These are phyloP conservation scores for Linum tenue DNA, from an alignment of 345 rosid genomes.

Conservation along the genomic window DNA sequence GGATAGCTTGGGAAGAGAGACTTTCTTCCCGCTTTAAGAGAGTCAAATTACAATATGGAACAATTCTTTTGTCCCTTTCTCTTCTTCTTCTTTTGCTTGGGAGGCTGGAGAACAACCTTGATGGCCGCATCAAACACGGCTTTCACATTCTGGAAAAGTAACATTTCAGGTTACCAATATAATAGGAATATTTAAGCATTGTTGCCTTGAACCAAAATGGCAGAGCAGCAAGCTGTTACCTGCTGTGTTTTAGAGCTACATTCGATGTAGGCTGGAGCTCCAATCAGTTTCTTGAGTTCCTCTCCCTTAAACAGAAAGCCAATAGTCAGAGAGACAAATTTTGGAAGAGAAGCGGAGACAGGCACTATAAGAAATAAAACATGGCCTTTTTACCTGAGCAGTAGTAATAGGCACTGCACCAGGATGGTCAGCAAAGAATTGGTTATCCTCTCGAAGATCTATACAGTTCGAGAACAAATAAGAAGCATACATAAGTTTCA, in stretches of 20 bases:
- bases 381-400: constrained; percentile 39
- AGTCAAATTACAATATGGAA: constrained; percentile 17
- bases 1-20: background rate
- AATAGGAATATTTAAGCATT: background rate
- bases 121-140: constrained; percentile 28
- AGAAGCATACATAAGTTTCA: background rate
- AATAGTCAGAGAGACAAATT: background rate
- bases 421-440: constrained; percentile 82
- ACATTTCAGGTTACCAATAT: background rate
- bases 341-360: background rate
- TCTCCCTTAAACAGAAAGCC: constrained; percentile 16
- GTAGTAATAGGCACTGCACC: constrained; percentile 78
- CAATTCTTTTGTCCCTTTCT: constrained; percentile 19
- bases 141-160: constrained; percentile 22
- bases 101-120: constrained; percentile 26
- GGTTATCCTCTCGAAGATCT: constrained; percentile 94
- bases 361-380: background rate
- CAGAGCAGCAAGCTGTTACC: constrained; percentile 1
- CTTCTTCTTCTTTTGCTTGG: constrained; percentile 26
- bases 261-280: constrained; percentile 24
- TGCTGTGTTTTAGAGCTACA: constrained; percentile 28
- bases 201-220: background rate
- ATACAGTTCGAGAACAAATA: background rate
- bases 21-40: background rate
- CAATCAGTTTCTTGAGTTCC: constrained; percentile 23